Percentiles rank a stretch among this genome's conserved stretches.
phyloP scores from a whole-genome alignment of 345 rosid genomes.

The Hypericum androsaemum region DNA sequence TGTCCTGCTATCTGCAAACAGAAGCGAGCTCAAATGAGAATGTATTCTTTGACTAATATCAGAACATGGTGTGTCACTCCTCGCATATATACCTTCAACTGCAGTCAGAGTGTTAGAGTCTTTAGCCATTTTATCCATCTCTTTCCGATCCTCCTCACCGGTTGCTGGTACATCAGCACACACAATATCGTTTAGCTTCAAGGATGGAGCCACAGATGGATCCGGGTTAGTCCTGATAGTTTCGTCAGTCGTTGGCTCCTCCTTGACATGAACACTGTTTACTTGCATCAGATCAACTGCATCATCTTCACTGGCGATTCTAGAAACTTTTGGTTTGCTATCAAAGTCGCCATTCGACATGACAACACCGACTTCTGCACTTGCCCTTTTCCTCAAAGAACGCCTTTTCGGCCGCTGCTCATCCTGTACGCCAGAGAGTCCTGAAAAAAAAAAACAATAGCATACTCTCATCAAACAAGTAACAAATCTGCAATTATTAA shows the following conservation, averaged over 20 bases:
- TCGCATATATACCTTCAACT: no score
- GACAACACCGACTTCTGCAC: constrained; percentile 23
- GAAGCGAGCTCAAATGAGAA: constrained; percentile 21
- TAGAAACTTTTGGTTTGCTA: constrained; percentile 26
- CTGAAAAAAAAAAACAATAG: constrained; percentile 19
- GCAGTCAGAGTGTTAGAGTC: background rate
- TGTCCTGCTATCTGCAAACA: constrained; percentile 29
- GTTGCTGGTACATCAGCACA: constrained; percentile 8
- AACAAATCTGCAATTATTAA: no score
- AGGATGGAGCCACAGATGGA: constrained; percentile 14
- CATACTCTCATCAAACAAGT: no score
- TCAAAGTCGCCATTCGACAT: constrained; percentile 39
- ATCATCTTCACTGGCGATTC: constrained; percentile 14
- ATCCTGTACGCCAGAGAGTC: constrained; percentile 39
- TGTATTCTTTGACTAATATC: background rate
- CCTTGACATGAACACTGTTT: constrained; percentile 24
- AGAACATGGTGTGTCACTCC: background rate
- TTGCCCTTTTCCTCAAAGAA: constrained; percentile 58
- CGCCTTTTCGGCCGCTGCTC: constrained; percentile 54
- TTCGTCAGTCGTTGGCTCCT: constrained; percentile 20
- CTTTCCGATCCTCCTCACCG: no score
- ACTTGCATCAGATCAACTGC: constrained; percentile 17
- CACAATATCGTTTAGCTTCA: constrained; percentile 32
- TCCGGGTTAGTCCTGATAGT: constrained; percentile 16
- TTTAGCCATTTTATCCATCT: constrained; percentile 10